These are phyloP conservation scores for Trichopus zeylanicus DNA, from an alignment of 116 monocot species.

Conservation along the genomic window DNA sequence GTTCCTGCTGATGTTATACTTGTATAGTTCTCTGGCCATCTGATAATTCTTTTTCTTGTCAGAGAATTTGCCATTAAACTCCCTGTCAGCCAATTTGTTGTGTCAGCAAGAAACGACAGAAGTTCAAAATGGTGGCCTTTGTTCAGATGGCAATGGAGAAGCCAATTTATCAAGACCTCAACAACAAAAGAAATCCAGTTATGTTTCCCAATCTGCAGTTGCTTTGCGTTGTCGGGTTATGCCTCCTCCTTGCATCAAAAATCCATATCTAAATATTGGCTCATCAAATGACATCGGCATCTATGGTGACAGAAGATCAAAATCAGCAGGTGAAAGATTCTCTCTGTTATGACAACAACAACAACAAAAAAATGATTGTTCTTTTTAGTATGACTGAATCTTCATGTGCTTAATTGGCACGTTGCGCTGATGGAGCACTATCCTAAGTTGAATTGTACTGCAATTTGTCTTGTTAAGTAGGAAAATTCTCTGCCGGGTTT, in stretches of 20 bases:
- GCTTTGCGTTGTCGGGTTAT: conserved; percentile 82
- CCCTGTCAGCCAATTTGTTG: conserved; percentile 12
- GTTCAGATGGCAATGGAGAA: conserved; percentile 14
- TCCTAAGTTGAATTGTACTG: background rate
- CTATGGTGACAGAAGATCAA: conserved; percentile 54
- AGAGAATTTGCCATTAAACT: conserved; percentile 34
- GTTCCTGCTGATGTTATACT: background rate
- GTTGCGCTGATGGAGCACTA: no score
- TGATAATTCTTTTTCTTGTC: conserved; percentile 5
- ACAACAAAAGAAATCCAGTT: conserved; percentile 40
- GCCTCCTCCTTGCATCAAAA: conserved; percentile 92
- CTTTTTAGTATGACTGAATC: background rate
- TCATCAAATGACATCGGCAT: conserved; percentile 36
- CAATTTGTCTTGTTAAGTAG: background rate
- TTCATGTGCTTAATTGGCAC: background rate
- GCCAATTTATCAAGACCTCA: conserved; percentile 7
- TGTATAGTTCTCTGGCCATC: background rate
- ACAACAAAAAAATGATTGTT: background rate
- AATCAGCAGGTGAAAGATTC: conserved; percentile 37
- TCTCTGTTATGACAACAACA: background rate
- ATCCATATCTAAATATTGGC: conserved; percentile 55
- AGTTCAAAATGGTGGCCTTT: conserved; percentile 19
- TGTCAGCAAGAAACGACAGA: conserved; percentile 19
- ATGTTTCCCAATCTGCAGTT: conserved; percentile 77
- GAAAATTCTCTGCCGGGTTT: conserved; percentile 28